Percentiles rank a stretch among this genome's conserved stretches.
Evolutionary conservation across 805 yeast genomes (phyloP).

Genomic region (Monosporozyma yasuniensis): DNA sequence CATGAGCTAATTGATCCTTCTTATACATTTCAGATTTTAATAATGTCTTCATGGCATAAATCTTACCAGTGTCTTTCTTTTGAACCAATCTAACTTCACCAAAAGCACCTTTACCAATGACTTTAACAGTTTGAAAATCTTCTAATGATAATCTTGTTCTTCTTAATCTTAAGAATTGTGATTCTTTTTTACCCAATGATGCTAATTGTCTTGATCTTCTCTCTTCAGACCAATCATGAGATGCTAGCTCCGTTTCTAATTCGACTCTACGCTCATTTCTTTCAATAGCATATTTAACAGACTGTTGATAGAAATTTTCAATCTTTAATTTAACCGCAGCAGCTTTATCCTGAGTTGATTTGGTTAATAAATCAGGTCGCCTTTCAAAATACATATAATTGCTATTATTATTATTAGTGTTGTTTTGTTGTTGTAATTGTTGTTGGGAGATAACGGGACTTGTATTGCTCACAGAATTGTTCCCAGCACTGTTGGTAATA

Average conservation of each 20-base stretch:
- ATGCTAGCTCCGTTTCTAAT: constrained; percentile 60
- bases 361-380: constrained; percentile 71
- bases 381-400: constrained; percentile 69
- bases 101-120: constrained; percentile 92
- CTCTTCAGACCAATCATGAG: constrained; percentile 74
- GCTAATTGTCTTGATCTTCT: constrained; percentile 74
- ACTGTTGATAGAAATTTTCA: constrained; percentile 77
- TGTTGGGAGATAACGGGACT: constrained; percentile 6
- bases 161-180: constrained; percentile 74
- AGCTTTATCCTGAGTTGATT: constrained; percentile 70
- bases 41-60: constrained; percentile 89
- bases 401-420: constrained; percentile 10
- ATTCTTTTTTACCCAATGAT: constrained; percentile 79
- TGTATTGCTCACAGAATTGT: not conserved
- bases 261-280: constrained; percentile 87
- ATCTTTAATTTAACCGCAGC: constrained; percentile 73
- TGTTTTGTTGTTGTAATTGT: constrained; percentile 15
- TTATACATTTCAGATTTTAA: constrained; percentile 88
- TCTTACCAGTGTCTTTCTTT: constrained; percentile 81
- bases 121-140: constrained; percentile 84
- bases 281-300: constrained; percentile 88
- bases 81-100: constrained; percentile 95
- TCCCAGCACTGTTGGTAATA: constrained; percentile 11
- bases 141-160: constrained; percentile 76
- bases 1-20: constrained; percentile 90